Conservation (phyloP, 2,329 filamentous ascomycete genomes). For the Aulographum hederae region DNA sequence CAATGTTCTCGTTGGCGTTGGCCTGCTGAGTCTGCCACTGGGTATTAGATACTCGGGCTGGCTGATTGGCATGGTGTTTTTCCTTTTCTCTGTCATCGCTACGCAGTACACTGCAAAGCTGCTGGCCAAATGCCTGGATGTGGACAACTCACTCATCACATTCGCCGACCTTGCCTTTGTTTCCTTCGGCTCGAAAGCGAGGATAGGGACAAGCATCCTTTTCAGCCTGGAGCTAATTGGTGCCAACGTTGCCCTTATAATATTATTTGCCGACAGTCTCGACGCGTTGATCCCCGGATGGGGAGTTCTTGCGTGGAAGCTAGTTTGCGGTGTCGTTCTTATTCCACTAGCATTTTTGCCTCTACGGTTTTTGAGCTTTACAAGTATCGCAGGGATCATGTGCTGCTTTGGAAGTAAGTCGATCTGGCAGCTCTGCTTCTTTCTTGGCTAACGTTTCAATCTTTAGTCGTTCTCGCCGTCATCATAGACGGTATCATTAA, state of each 20-base stretch:
- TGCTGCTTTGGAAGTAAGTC: slow-evolving; percentile 71
- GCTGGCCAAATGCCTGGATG: slow-evolving; percentile 73
- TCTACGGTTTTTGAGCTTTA: slow-evolving; percentile 68
- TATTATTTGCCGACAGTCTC: slow-evolving; percentile 90
- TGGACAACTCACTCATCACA: slow-evolving; percentile 71
- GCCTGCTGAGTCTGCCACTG: slow-evolving; percentile 72
- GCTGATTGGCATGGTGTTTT: slow-evolving; percentile 61
- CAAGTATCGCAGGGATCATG: slow-evolving; percentile 81
- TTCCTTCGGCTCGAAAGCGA: slow-evolving; percentile 68
- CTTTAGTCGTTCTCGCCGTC: slow-evolving; percentile 63
- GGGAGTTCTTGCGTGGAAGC: slow-evolving; percentile 60
- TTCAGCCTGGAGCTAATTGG: slow-evolving; percentile 79
- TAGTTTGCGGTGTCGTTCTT: slow-evolving; percentile 61
- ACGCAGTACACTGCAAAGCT: slow-evolving; percentile 78
- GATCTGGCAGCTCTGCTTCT: slow-evolving; percentile 1
- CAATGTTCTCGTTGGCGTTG: slow-evolving; percentile 81
- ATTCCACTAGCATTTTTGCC: slow-evolving; percentile 74
- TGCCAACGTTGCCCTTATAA: slow-evolving; percentile 73
- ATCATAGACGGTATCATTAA: slow-evolving; percentile 79
- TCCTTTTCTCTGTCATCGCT: slow-evolving; percentile 53
- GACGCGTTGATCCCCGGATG: slow-evolving; percentile 57
- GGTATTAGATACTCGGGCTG: slow-evolving; percentile 78
- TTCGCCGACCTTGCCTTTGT: slow-evolving; percentile 89
- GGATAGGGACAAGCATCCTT: slow-evolving; percentile 64
- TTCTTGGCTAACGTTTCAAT: too few relatives aligned